A percentile compares a stretch with the other conserved stretches of the same genome.
These are phyloP conservation scores for Tetrastigma voinierianum DNA, from an alignment of 164 flowering plant genomes.

Conservation along the genomic window DNA sequence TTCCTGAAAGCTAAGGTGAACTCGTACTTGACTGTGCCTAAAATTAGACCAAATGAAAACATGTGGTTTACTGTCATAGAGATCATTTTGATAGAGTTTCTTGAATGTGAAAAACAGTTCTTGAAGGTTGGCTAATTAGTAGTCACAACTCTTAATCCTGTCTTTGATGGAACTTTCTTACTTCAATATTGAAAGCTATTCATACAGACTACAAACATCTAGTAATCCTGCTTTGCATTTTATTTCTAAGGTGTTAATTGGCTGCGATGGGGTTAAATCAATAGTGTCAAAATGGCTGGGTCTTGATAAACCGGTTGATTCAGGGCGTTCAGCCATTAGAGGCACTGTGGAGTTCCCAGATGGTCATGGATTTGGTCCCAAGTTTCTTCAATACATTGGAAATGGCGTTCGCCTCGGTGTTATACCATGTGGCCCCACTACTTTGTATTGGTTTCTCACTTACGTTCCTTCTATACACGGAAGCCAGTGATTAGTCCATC, in stretches of 20 bases:
- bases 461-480: constrained; percentile 24
- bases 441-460: constrained; percentile 58
- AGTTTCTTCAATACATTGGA: constrained; percentile 35
- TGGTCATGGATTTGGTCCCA: constrained; percentile 39
- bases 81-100: too few species aligned
- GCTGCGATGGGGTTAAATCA: constrained; percentile 62
- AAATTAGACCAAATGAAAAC: too few species aligned
- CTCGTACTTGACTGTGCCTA: too few species aligned
- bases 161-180: too few species aligned
- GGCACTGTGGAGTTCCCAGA: constrained; percentile 31
- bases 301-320: constrained; percentile 23
- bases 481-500: constrained; percentile 1
- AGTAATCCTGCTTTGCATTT: neutral
- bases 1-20: constrained; percentile 48
- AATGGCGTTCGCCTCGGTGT: constrained; percentile 50
- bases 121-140: too few species aligned
- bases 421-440: constrained; percentile 40
- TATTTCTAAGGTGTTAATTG: constrained; percentile 29
- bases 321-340: constrained; percentile 42
- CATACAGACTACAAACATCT: neutral
- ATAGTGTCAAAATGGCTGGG: constrained; percentile 49
- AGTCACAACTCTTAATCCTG: too few species aligned
- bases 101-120: too few species aligned
- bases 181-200: neutral
- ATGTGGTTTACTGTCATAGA: too few species aligned